Base-by-base conservation (phyloP, 495 filamentous ascomycete species). In the Thermochaetoides thermophila region DNA sequence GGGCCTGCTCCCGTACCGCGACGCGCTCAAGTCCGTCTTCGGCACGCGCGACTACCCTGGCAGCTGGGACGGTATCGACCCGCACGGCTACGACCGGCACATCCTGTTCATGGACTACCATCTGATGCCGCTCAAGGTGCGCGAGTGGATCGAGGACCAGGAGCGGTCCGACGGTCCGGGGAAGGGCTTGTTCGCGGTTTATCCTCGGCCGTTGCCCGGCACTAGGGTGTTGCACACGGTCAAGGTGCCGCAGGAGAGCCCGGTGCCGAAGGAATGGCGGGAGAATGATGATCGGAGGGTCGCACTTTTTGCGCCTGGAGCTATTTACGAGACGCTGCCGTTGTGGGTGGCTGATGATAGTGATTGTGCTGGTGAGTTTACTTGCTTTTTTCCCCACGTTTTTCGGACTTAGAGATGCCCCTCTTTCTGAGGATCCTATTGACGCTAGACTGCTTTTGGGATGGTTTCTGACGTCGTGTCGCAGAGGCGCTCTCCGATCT, bases 121-220 rank as follows among this genome's bases (percentile, higher is more conserved):
- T 7, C 38, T 45, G 2, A 22, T 58, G 11, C 55, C 55, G 14
- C 10, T 56, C 15, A 17, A 17, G 13, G 50, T 56, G 34, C 37
- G 50, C 24, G 45, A 52, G 43, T 58, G 55, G 55, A 58, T 58
- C 30, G 55, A 58, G 44, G 44, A 49, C 32, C 45, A 49, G 36
- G 53, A 54, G 29, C 40, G 48, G 6, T 40, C 24, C 8, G 25
- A 37, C n/a, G 42, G 40, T 2, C 14, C 32, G 0, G 46, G 40
- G 1, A 42, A 40, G 31, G 52, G 55, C 0, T 25, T 58, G 19
- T 58, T 45, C 35, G 55, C 48, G 7, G 42, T 58, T 2, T 56
- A 46, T 22, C 22, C 30, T 5, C 36, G 32, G 22, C 37, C 48
- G 2, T 8, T 15, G 5, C 32, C 15, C 10, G 48, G 35, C 0